Base-by-base conservation (phyloP, 805 yeast species). In the Kodamaea leandrae region DNA sequence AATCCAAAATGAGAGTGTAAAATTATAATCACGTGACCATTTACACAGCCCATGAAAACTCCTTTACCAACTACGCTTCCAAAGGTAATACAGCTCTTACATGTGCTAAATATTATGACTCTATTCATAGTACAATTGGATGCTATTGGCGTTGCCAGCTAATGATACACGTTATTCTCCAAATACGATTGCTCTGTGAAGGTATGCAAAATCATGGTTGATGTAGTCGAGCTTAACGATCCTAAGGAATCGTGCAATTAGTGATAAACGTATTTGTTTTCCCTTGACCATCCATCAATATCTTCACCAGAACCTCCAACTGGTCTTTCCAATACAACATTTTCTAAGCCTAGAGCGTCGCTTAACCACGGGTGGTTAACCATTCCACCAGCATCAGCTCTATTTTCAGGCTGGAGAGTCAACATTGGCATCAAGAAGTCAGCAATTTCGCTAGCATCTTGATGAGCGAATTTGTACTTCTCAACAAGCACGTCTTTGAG, bases 311-410 rank as follows among this genome's bases (percentile, higher is more conserved):
- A 64, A 0, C 86, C 83, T 21, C 88, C 87, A 5, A 82, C 74
- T 21, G 82, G 82, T 50, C 96, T 72, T 54, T 86, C 96, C 4
- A 85, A 65, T 3, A 63, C 67, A 10, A 85, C 77, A 51, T 80
- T 72, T 43, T 85, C 93, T 58, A 84, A 71, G 0, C 95, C 95
- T 24, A 77, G 61, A 0, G 91, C 88, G 56, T 86, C 95, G 48
- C 75, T 72, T 36, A 78, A 58, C 96, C 96, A 89, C 9, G 83
- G 81, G 59, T 89, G 96, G 54, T 87, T 84, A 2, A 86, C 79
- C 80, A 89, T 76, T 3, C 96, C 96, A 14, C 98, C 99, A 1
- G 98, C 98, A 66, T 93, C 99, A 10, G 91, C 91, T 49, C 99
- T 73, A 41, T 65, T 61, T 44, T 77, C 82, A 1, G 99, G 98